These are phyloP conservation scores for Colletotrichum costaricense DNA, from an alignment of 2,329 filamentous ascomycete genomes.

Conservation along the genomic window DNA sequence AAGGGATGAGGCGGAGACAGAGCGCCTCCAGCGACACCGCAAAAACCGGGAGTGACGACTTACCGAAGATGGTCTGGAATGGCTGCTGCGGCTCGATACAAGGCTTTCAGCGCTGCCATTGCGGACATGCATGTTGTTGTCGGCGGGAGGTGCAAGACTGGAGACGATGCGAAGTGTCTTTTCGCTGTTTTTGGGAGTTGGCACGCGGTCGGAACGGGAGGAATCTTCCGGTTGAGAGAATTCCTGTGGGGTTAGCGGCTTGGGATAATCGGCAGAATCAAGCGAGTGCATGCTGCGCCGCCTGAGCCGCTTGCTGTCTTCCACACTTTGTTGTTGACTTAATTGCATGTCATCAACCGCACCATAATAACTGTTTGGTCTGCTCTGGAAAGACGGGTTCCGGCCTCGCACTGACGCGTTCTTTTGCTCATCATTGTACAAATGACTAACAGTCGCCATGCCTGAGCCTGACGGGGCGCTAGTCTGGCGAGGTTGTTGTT, in stretches of 20 bases:
- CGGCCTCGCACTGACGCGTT: constrained; percentile 40
- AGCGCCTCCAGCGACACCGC: neutral
- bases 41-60: constrained; percentile 51
- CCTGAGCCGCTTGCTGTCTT: constrained; percentile 82
- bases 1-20: constrained; percentile 20
- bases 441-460: constrained; percentile 65
- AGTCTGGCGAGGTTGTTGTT: constrained; percentile 46
- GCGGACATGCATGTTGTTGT: constrained; percentile 49
- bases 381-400: constrained; percentile 50
- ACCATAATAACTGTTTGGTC: constrained; percentile 66
- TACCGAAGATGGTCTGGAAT: constrained; percentile 75
- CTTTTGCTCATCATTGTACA: constrained; percentile 57
- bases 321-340: constrained; percentile 65
- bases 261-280: constrained; percentile 58
- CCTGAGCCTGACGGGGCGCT: constrained; percentile 62
- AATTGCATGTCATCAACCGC: constrained; percentile 75
- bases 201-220: constrained; percentile 31
- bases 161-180: constrained; percentile 53
- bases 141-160: constrained; percentile 38
- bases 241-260: constrained; percentile 50
- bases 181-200: constrained; percentile 41
- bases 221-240: constrained; percentile 46
- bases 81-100: constrained; percentile 66
- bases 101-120: constrained; percentile 75
- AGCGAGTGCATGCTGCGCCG: constrained; percentile 83